Percentiles rank a stretch among this genome's conserved stretches.
Conservation (phyloP, 805 yeast species). For the Candida pseudoglaebosa region DNA sequence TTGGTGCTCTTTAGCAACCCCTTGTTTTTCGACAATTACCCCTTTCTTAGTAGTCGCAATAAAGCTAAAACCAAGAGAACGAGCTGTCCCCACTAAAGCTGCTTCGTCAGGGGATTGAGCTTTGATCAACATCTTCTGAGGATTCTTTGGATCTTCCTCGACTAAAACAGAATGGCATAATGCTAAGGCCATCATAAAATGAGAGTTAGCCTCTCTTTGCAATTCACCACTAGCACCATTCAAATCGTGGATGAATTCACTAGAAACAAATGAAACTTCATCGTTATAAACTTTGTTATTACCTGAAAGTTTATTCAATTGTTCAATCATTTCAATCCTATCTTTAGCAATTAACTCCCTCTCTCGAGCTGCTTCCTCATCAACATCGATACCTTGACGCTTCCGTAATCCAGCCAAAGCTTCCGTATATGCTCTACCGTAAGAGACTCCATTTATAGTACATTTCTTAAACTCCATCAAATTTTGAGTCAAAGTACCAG, state of each 20-base stretch:
- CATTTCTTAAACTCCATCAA: conserved; percentile 84
- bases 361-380: conserved; percentile 52
- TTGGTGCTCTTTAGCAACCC: conserved; percentile 66
- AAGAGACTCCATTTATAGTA: conserved; percentile 66
- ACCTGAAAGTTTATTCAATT: conserved; percentile 14
- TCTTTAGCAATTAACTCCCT: conserved; percentile 54
- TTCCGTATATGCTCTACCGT: conserved; percentile 81
- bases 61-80: conserved; percentile 71
- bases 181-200: conserved; percentile 73
- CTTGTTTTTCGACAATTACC: conserved; percentile 63
- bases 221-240: conserved; percentile 45
- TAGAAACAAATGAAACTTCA: conserved; percentile 67
- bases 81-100: conserved; percentile 77
- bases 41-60: conserved; percentile 66
- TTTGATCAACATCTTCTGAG: conserved; percentile 52
- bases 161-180: conserved; percentile 76
- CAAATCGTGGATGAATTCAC: conserved; percentile 61
- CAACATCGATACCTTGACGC: conserved; percentile 73
- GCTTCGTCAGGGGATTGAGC: conserved; percentile 90
- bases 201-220: conserved; percentile 61
- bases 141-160: conserved; percentile 60
- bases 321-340: conserved; percentile 52
- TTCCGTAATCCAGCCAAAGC: conserved; percentile 76
- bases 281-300: conserved; percentile 43
- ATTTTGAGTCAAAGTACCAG: conserved; percentile 81